A percentile compares a stretch with the other conserved stretches of the same genome.
Conservation (phyloP, 305 asterid genomes). For the Solanum chacoense region DNA sequence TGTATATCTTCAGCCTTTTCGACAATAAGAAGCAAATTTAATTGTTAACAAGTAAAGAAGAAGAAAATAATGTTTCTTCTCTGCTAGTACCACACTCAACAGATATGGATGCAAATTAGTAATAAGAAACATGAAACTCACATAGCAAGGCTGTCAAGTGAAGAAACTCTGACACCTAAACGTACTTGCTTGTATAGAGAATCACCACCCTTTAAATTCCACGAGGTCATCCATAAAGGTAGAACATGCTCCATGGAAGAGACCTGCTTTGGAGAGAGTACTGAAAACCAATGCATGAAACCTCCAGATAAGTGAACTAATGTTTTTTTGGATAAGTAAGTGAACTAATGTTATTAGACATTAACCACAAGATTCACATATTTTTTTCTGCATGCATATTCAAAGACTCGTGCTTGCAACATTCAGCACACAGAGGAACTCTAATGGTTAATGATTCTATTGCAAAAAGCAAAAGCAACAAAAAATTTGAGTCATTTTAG, state of each 20-base stretch:
- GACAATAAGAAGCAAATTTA: not conserved
- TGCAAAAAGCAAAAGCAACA: not conserved
- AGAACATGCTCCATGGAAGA: slow-evolving; percentile 73
- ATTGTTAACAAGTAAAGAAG: not conserved
- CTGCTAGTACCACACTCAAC: not conserved
- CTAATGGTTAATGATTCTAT: not conserved
- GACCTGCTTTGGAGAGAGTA: slow-evolving; percentile 69
- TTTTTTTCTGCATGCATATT: not conserved
- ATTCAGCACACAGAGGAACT: not conserved
- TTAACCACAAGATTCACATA: not conserved
- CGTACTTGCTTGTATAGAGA: slow-evolving; percentile 37
- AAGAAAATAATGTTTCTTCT: not conserved
- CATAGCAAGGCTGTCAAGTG: slow-evolving; percentile 49
- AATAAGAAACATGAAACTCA: slow-evolving; percentile 32
- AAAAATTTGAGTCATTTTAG: not conserved
- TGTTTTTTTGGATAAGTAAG: not conserved
- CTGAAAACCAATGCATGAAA: slow-evolving; percentile 29
- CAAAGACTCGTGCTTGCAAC: not conserved
- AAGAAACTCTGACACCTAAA: slow-evolving; percentile 68
- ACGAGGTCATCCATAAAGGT: slow-evolving; percentile 67
- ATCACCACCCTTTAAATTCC: slow-evolving; percentile 32
- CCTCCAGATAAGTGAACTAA: not conserved
- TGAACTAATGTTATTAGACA: not conserved
- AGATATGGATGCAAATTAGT: not conserved
- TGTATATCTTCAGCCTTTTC: not conserved